These are phyloP conservation scores for Agapanthus africanus DNA, from an alignment of 106 monocot genomes.

Conservation along the genomic window DNA sequence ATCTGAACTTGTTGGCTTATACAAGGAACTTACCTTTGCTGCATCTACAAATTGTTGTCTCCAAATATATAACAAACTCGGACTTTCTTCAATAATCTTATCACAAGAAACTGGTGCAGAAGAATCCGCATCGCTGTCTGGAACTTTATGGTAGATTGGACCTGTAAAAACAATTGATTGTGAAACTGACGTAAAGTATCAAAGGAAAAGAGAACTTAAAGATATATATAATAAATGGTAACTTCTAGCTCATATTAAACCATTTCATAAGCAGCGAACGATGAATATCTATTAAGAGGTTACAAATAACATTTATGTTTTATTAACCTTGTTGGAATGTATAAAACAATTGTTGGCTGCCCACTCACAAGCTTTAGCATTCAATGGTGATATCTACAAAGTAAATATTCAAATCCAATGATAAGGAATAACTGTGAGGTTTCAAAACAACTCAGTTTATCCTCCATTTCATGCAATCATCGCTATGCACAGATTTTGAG, in stretches of 20 bases:
- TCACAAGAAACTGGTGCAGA: conserved; percentile 1
- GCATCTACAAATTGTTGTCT: conserved; percentile 54
- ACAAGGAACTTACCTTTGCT: conserved; percentile 27
- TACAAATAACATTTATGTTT: not conserved
- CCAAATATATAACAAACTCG: conserved; percentile 31
- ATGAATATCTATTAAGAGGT: not conserved
- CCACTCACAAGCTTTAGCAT: too few species aligned
- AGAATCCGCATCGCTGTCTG: conserved; percentile 34
- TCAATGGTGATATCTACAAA: too few species aligned
- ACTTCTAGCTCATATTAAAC: not conserved
- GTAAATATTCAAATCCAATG: too few species aligned
- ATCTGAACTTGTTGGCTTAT: not conserved
- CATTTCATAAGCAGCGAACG: not conserved
- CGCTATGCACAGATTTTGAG: not conserved
- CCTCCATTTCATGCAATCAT: not conserved
- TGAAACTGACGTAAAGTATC: not conserved
- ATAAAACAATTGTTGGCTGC: too few species aligned
- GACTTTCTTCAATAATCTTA: conserved; percentile 11
- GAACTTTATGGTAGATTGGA: conserved; percentile 31
- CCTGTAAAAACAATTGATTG: conserved; percentile 24
- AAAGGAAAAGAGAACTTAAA: not conserved
- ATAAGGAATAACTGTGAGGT: not conserved
- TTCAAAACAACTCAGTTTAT: not conserved
- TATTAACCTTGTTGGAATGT: too few species aligned
- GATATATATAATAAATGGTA: not conserved